Conservation (phyloP, 345 rosid species). For the Pistacia atlantica region DNA sequence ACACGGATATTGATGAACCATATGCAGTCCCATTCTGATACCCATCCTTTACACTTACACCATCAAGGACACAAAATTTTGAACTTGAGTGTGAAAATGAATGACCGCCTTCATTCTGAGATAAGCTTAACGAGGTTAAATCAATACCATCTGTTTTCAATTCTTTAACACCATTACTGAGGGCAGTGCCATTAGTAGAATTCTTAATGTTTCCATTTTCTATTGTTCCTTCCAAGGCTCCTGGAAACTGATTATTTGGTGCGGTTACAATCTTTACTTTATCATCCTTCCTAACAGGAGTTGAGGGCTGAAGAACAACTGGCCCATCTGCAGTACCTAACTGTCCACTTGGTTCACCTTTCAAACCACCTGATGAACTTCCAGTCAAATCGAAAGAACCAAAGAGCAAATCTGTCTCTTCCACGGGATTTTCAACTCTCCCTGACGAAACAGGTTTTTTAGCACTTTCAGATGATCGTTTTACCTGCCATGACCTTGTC, state of each 20-base stretch:
- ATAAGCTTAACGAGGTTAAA: constrained; percentile 31
- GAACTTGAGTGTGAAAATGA: constrained; percentile 39
- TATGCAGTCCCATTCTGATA: constrained; percentile 27
- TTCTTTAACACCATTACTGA: constrained; percentile 50
- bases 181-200: constrained; percentile 25
- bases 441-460: constrained; percentile 44
- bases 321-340: constrained; percentile 35
- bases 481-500: constrained; percentile 57
- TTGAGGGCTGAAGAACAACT: constrained; percentile 35
- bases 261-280: constrained; percentile 24
- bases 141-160: constrained; percentile 31
- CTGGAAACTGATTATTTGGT: constrained; percentile 23
- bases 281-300: constrained; percentile 32
- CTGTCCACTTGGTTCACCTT: constrained; percentile 32
- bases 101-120: constrained; percentile 45
- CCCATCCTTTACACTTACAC: constrained; percentile 26
- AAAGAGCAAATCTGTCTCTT: constrained; percentile 45
- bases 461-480: constrained; percentile 41
- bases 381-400: constrained; percentile 50
- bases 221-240: constrained; percentile 24
- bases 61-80: constrained; percentile 53
- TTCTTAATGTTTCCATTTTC: constrained; percentile 50
- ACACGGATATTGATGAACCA: constrained; percentile 27
- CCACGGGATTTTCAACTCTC: constrained; percentile 42
- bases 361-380: constrained; percentile 42